Evolutionary conservation across 2,329 filamentous ascomycete species (phyloP).

Genomic region (Cytospora schulzeri): DNA sequence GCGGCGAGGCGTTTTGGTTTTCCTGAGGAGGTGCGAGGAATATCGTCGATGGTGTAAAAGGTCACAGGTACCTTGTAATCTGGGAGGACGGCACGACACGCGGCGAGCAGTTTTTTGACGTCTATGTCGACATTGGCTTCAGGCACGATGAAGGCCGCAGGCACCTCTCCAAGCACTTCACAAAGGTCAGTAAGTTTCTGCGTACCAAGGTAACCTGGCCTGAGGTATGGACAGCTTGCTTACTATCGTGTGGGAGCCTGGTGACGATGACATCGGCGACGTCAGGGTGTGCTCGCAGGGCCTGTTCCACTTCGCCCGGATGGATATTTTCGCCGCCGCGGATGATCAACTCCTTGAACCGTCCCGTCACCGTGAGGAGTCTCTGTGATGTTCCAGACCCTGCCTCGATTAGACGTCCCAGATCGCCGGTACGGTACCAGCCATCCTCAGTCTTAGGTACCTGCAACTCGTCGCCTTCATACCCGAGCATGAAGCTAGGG

Average conservation of each 20-base stretch:
- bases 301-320: slow-evolving; percentile 1
- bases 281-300: background rate
- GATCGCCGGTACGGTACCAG: slow-evolving; percentile 16
- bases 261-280: slow-evolving; percentile 9
- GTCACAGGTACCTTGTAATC: slow-evolving; percentile 12
- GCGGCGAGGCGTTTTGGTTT: slow-evolving; percentile 8
- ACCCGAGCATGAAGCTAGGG: slow-evolving; percentile 7
- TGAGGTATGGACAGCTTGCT: too few species aligned
- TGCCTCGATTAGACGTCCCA: background rate
- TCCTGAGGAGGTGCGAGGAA: slow-evolving; percentile 1
- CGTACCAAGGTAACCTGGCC: too few species aligned
- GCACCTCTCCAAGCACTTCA: slow-evolving; percentile 2
- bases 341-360: slow-evolving; percentile 13
- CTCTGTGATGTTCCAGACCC: background rate
- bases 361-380: too few species aligned
- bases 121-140: background rate
- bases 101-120: background rate
- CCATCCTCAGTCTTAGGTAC: background rate
- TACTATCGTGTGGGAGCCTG: background rate
- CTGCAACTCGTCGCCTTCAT: slow-evolving; percentile 1
- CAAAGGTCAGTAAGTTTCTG: too few species aligned
- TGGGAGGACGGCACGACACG: background rate
- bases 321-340: slow-evolving; percentile 17
- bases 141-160: slow-evolving; percentile 6
- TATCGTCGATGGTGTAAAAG: slow-evolving; percentile 3